A percentile compares a stretch with the other conserved stretches of the same genome.
Evolutionary conservation across 2,329 filamentous ascomycete species (phyloP).

Genomic region (Pestalotiopsis sp.): DNA sequence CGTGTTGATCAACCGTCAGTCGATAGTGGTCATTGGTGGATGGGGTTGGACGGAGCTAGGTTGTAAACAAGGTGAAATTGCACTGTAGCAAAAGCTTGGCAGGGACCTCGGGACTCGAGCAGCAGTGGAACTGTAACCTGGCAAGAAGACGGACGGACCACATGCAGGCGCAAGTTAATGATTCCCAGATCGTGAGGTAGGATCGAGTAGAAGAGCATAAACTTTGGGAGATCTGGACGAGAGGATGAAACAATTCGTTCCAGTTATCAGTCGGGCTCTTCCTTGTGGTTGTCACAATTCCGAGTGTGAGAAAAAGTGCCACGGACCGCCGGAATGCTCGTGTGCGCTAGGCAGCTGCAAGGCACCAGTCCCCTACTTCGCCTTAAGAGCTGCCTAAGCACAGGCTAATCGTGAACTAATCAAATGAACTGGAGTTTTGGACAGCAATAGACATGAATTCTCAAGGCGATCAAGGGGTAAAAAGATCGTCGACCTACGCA

Average conservation of each 20-base stretch:
- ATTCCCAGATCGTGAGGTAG: too few relatives aligned
- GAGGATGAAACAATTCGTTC: conserved; percentile 1
- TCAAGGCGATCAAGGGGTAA: neutral
- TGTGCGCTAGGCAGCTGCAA: conserved; percentile 13
- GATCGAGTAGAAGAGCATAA: neutral
- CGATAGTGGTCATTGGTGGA: neutral
- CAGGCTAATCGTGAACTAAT: neutral
- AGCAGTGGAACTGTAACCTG: neutral
- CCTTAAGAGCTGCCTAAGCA: neutral
- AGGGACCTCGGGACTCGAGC: neutral
- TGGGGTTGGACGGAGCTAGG: neutral
- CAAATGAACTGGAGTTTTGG: neutral
- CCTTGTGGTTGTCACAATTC: conserved; percentile 1
- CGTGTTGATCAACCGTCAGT: neutral
- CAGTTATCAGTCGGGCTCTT: neutral
- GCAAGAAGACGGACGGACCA: neutral
- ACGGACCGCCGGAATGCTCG: neutral
- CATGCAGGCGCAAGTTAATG: neutral
- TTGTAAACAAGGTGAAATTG: neutral
- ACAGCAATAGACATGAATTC: neutral
- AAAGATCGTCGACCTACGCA: neutral
- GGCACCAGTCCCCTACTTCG: conserved; percentile 10
- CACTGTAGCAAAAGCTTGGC: neutral
- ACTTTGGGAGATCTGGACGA: neutral
- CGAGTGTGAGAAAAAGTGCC: neutral